Evolutionary conservation across 352 stramenopile species (phyloP).

Genomic region (Pythium diclinum): DNA sequence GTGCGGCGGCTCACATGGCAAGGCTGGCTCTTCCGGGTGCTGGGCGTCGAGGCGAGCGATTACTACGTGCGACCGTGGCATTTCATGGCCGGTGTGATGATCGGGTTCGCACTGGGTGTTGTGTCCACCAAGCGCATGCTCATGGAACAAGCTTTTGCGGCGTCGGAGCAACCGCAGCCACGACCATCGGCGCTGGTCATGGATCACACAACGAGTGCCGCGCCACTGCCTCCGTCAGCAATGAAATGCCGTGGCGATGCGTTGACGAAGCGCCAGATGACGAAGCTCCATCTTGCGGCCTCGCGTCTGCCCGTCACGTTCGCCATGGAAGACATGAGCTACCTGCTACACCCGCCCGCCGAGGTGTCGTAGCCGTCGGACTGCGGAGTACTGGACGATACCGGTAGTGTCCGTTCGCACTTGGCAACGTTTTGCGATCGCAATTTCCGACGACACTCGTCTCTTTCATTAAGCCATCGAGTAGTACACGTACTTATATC

Average conservation of each 20-base stretch:
- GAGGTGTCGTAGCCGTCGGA: slow-evolving; percentile 11
- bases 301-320: slow-evolving; percentile 21
- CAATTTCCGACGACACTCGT: not conserved
- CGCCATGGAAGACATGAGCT: slow-evolving; percentile 25
- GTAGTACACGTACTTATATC: not conserved
- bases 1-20: slow-evolving; percentile 8
- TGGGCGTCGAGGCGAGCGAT: slow-evolving; percentile 8
- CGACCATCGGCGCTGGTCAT: slow-evolving; percentile 13
- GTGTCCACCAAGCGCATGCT: slow-evolving; percentile 5
- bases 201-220: slow-evolving; percentile 8
- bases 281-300: slow-evolving; percentile 18
- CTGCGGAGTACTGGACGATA: not conserved
- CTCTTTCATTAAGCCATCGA: not conserved
- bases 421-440: not conserved
- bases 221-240: not conserved
- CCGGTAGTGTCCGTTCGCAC: not conserved
- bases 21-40: slow-evolving; percentile 14
- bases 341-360: slow-evolving; percentile 19
- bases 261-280: slow-evolving; percentile 18
- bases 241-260: slow-evolving; percentile 15
- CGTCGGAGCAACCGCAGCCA: slow-evolving; percentile 3
- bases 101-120: slow-evolving; percentile 19
- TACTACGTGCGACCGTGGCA: slow-evolving; percentile 24
- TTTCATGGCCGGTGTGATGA: slow-evolving; percentile 18
- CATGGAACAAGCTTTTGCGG: not conserved